Conservation (phyloP, 2,329 filamentous ascomycete genomes). For the Fusarium verrucosum region DNA sequence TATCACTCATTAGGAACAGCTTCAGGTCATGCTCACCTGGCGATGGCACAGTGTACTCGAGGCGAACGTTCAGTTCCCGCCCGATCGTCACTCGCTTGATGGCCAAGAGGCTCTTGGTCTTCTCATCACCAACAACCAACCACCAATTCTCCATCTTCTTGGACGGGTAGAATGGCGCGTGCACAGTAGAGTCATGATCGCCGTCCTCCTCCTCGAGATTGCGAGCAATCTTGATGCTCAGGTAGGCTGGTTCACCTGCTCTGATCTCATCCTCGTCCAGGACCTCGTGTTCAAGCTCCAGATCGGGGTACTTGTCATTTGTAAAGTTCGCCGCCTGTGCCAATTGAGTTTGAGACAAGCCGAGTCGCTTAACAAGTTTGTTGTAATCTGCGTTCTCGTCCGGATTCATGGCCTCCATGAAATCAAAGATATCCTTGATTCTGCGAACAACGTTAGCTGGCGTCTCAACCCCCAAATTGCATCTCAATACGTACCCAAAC, state of each 20-base stretch:
- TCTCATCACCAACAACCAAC: conserved; percentile 94
- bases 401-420: conserved; percentile 99
- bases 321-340: conserved; percentile 93
- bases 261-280: conserved; percentile 82
- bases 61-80: conserved; percentile 76
- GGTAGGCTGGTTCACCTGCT: conserved; percentile 81
- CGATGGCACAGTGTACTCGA: conserved; percentile 89
- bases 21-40: conserved; percentile 88
- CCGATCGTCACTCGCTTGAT: conserved; percentile 95
- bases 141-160: conserved; percentile 99
- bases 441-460: conserved; percentile 56
- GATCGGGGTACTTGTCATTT: conserved; percentile 94
- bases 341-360: conserved; percentile 82
- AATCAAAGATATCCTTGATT: conserved; percentile 94
- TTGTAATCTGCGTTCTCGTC: conserved; percentile 87
- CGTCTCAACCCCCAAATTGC: background rate
- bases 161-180: conserved; percentile 91
- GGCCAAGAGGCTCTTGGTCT: conserved; percentile 83
- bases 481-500: conserved; percentile 66
- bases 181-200: conserved; percentile 83
- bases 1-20: conserved; percentile 95
- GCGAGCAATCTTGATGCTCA: conserved; percentile 85
- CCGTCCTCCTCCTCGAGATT: conserved; percentile 72
- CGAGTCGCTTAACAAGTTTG: conserved; percentile 78
- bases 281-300: conserved; percentile 89